These are phyloP conservation scores for Erigeron canadensis DNA, from an alignment of 129 eudicot species.

Conservation along the genomic window DNA sequence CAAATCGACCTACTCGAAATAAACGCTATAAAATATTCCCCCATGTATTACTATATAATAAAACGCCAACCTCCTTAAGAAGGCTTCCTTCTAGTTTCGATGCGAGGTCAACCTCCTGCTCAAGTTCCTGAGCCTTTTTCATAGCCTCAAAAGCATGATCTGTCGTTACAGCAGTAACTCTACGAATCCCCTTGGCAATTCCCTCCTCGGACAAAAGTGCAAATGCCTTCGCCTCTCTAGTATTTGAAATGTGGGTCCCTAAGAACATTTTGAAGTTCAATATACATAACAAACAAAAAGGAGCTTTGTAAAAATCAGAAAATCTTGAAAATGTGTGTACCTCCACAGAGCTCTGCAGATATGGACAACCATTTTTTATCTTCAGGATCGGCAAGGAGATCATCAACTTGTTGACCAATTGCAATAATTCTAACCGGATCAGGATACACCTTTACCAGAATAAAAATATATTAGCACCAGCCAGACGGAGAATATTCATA, in stretches of 20 bases:
- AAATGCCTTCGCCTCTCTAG: constrained; percentile 87
- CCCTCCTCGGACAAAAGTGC: constrained; percentile 96
- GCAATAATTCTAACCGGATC: constrained; percentile 94
- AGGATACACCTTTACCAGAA: constrained; percentile 68
- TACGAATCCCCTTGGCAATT: constrained; percentile 92
- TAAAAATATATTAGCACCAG: too few relatives aligned
- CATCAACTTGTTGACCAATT: constrained; percentile 81
- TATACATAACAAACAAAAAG: not conserved
- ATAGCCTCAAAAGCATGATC: constrained; percentile 70
- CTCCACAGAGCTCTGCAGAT: constrained; percentile 95
- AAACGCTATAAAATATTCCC: not conserved
- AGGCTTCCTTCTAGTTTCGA: constrained; percentile 56
- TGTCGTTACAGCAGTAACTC: constrained; percentile 90
- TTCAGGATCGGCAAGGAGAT: constrained; percentile 71
- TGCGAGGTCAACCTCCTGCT: constrained; percentile 77
- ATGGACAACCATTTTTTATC: constrained; percentile 71
- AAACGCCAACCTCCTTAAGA: constrained; percentile 70
- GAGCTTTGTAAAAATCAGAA: not conserved
- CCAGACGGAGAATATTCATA: too few relatives aligned
- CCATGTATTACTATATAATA: not conserved
- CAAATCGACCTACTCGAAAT: too few relatives aligned
- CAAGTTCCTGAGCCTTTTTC: constrained; percentile 62
- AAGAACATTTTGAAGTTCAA: not conserved
- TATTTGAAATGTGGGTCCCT: constrained; percentile 95
- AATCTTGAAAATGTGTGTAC: constrained; percentile 32